Evolutionary conservation across 345 rosid genomes (phyloP).

Genomic region (Pseudoturritis turrita): DNA sequence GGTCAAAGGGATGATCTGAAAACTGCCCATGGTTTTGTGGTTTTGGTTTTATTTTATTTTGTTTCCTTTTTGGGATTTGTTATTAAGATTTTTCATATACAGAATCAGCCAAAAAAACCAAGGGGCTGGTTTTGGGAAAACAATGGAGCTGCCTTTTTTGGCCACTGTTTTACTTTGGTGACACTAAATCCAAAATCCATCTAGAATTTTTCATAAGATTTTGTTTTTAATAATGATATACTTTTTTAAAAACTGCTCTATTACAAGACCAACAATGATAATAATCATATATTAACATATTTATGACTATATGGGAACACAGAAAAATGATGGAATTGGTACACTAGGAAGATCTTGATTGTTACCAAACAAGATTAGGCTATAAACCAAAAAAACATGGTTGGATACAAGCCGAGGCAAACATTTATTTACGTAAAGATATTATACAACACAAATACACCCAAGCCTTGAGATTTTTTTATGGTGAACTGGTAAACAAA

Average conservation of each 20-base stretch:
- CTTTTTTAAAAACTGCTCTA: neutral
- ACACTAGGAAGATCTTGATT: no score
- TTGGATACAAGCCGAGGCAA: no score
- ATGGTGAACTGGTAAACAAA: constrained; percentile 19
- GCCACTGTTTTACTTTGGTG: neutral
- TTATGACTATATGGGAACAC: no score
- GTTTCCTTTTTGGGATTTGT: constrained; percentile 11
- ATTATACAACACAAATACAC: no score
- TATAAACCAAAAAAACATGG: no score
- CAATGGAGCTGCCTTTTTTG: constrained; percentile 2
- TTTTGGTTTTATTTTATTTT: constrained; percentile 23
- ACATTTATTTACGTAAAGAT: neutral
- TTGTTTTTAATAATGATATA: neutral
- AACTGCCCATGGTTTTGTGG: constrained; percentile 70
- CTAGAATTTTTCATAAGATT: neutral
- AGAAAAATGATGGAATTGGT: no score
- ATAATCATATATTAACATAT: no score
- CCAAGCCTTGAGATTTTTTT: no score
- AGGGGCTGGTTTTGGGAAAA: constrained; percentile 25
- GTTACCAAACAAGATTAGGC: no score
- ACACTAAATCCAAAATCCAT: neutral
- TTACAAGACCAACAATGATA: no score
- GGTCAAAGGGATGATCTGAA: constrained; percentile 17
- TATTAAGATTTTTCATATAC: neutral
- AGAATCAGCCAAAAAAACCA: constrained; percentile 24